These are phyloP conservation scores for Scheffersomyces illinoinensis DNA, from an alignment of 1,139 yeast genomes.

Conservation along the genomic window DNA sequence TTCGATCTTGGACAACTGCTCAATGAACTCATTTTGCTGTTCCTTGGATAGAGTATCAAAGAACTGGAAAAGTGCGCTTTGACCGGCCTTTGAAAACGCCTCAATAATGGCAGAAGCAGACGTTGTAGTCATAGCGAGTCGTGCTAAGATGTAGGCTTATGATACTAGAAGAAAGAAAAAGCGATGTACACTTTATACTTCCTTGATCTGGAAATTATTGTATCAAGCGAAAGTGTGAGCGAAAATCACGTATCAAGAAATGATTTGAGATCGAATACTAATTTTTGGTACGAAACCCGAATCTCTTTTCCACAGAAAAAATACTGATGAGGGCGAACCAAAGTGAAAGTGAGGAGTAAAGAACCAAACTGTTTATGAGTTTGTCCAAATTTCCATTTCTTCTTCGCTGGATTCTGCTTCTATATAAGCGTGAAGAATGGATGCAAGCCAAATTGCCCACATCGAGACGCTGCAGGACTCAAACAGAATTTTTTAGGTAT, in stretches of 20 bases:
- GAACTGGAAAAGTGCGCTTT: constrained; percentile 43
- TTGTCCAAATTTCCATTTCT: neutral
- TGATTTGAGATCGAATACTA: neutral
- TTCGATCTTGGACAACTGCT: constrained; percentile 41
- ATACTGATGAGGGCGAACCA: neutral
- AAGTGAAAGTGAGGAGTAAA: neutral
- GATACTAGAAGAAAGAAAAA: neutral
- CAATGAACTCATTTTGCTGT: constrained; percentile 31
- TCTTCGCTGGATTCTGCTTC: neutral
- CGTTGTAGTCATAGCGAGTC: constrained; percentile 8
- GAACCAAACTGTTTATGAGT: neutral
- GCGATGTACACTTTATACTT: no score
- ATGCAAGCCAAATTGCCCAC: neutral
- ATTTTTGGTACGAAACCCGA: neutral
- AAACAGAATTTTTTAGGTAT: neutral
- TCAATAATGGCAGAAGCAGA: constrained; percentile 26
- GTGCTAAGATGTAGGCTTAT: neutral
- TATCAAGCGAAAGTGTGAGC: neutral
- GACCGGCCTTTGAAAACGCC: constrained; percentile 52
- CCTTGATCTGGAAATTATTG: neutral
- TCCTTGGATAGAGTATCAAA: constrained; percentile 34
- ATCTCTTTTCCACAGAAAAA: neutral
- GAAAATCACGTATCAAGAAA: neutral
- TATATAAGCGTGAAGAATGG: neutral
- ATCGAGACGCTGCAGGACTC: neutral